Conservation (phyloP, 768 basidiomycete species). For the Hygrophoropsis aurantiaca region DNA sequence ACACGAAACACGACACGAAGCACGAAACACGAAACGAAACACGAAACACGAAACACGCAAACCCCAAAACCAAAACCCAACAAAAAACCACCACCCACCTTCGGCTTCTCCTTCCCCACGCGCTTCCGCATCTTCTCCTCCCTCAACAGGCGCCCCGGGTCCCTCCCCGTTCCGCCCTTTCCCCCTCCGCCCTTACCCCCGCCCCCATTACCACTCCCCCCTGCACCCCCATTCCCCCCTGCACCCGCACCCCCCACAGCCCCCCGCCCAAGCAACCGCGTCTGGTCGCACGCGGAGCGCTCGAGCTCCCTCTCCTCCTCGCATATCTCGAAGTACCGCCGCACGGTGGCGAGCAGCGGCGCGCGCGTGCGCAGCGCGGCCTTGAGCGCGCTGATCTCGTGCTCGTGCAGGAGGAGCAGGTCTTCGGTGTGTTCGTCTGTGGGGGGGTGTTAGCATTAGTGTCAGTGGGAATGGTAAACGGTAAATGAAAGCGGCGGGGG, state of each 20-base stretch:
- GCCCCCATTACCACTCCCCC: no score
- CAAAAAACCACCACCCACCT: slow-evolving; percentile 52
- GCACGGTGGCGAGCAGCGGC: slow-evolving; percentile 70
- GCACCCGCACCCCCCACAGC: slow-evolving; percentile 15
- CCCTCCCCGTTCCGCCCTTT: slow-evolving; percentile 39
- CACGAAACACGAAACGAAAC: no score
- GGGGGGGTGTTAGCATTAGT: slow-evolving; percentile 1
- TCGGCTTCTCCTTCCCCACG: slow-evolving; percentile 88
- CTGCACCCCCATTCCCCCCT: no score
- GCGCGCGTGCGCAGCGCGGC: slow-evolving; percentile 81
- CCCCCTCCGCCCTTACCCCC: no score
- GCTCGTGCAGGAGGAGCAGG: slow-evolving; percentile 78
- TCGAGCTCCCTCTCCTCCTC: slow-evolving; percentile 88
- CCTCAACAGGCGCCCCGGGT: slow-evolving; percentile 81
- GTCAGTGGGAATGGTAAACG: background rate
- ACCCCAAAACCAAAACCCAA: slow-evolving; percentile 19
- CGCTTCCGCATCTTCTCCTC: slow-evolving; percentile 98
- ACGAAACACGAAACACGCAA: no score
- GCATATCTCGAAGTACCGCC: slow-evolving; percentile 89
- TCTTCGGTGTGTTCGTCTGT: slow-evolving; percentile 89
- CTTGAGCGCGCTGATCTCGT: slow-evolving; percentile 78
- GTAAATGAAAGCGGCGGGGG: no score
- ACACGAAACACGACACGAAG: no score
- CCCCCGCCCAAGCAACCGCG: slow-evolving; percentile 77
- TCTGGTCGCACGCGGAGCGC: slow-evolving; percentile 77